Percentiles rank a stretch among this genome's conserved stretches.
These are phyloP conservation scores for Trichophyton verrucosum DNA, from an alignment of 2,329 filamentous ascomycete species.

Conservation along the genomic window DNA sequence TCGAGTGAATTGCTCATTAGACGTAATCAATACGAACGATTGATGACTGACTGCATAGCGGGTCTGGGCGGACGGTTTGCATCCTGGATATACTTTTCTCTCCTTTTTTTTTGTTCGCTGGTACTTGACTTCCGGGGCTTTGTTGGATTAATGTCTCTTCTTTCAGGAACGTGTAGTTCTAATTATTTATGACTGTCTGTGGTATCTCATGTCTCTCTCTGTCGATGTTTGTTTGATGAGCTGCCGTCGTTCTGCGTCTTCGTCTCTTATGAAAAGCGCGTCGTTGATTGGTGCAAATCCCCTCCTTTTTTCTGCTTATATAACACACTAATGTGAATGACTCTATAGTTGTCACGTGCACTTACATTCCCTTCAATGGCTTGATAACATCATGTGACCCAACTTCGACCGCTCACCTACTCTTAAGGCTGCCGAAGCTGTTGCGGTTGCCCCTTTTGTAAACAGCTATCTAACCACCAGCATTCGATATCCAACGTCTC, in stretches of 20 bases:
- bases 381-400: too few relatives aligned
- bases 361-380: too few relatives aligned
- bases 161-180: slow-evolving; percentile 19
- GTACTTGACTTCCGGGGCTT: slow-evolving; percentile 8
- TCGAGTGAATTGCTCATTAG: slow-evolving; percentile 20
- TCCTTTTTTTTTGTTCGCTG: slow-evolving; percentile 11
- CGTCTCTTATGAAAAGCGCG: neutral
- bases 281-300: neutral
- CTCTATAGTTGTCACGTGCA: too few relatives aligned
- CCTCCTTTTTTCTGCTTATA: neutral
- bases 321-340: too few relatives aligned
- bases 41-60: slow-evolving; percentile 26
- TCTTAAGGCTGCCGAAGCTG: too few relatives aligned
- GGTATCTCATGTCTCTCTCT: slow-evolving; percentile 6
- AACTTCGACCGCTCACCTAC: too few relatives aligned
- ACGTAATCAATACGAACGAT: slow-evolving; percentile 19
- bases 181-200: slow-evolving; percentile 9
- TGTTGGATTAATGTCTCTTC: slow-evolving; percentile 19
- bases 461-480: too few relatives aligned
- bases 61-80: slow-evolving; percentile 19
- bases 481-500: too few relatives aligned
- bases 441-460: too few relatives aligned
- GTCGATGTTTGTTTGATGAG: slow-evolving; percentile 2
- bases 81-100: neutral
- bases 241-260: neutral